These are phyloP conservation scores for Pythium folliculosum DNA, from an alignment of 352 stramenopile genomes.

Conservation along the genomic window DNA sequence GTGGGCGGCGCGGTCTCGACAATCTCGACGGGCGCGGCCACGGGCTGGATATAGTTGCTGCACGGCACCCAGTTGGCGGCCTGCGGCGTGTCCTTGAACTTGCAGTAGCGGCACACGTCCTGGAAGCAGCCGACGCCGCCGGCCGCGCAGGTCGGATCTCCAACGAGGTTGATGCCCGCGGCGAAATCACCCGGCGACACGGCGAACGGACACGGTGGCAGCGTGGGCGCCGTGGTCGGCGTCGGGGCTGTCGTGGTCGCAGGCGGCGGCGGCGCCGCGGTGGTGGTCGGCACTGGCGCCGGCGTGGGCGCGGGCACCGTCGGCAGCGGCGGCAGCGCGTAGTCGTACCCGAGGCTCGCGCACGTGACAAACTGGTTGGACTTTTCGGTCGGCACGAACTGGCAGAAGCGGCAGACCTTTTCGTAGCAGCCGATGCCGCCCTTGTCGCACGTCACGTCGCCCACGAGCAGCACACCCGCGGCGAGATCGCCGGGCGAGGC, in stretches of 20 bases:
- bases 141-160: neutral
- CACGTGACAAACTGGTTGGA: conserved; percentile 11
- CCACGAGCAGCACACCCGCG: conserved; percentile 23
- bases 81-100: conserved; percentile 7
- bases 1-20: neutral
- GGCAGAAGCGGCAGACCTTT: conserved; percentile 16
- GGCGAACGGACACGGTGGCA: conserved; percentile 2
- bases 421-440: conserved; percentile 12
- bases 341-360: conserved; percentile 12
- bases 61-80: neutral
- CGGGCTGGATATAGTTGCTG: neutral
- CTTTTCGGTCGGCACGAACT: conserved; percentile 8
- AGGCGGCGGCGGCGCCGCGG: neutral
- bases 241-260: neutral
- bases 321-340: neutral
- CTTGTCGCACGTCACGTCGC: conserved; percentile 20
- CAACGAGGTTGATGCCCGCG: neutral
- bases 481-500: conserved; percentile 13
- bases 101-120: conserved; percentile 9
- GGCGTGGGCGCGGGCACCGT: neutral
- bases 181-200: neutral
- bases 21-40: neutral
- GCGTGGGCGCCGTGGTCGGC: neutral
- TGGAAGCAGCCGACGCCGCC: conserved; percentile 12
- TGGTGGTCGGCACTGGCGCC: neutral